Evolutionary conservation across 2,329 filamentous ascomycete species (phyloP).

Genomic region (Xylaria sp.): DNA sequence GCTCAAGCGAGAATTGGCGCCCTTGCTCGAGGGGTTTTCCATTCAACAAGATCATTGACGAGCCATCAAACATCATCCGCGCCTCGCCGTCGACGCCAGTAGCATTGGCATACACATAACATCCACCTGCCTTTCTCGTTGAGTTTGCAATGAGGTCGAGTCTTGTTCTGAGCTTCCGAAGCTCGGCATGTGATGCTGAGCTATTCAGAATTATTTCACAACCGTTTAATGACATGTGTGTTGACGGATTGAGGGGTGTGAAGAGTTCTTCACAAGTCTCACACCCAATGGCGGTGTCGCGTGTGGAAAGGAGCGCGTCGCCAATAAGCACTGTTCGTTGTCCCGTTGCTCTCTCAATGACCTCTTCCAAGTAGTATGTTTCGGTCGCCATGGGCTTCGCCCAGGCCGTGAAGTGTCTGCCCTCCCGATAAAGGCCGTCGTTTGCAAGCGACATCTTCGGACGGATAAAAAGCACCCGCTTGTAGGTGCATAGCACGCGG

Average conservation of each 20-base stretch:
- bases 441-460: not conserved
- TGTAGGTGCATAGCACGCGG: not conserved
- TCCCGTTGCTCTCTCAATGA: not conserved
- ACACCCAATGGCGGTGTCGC: not conserved
- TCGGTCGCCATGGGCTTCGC: not conserved
- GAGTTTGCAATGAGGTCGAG: slow-evolving; percentile 38
- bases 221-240: slow-evolving; percentile 31
- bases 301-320: not conserved
- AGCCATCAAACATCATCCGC: slow-evolving; percentile 4
- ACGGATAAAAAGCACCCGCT: not conserved
- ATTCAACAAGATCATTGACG: not conserved
- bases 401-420: not conserved
- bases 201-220: slow-evolving; percentile 30
- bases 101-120: slow-evolving; percentile 35
- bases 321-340: not conserved
- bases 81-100: slow-evolving; percentile 34
- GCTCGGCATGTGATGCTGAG: slow-evolving; percentile 33
- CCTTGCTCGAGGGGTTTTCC: slow-evolving; percentile 27
- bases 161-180: slow-evolving; percentile 34
- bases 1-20: slow-evolving; percentile 34
- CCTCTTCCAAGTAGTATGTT: not conserved
- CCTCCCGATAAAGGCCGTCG: not conserved
- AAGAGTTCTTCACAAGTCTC: slow-evolving; percentile 52
- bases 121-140: slow-evolving; percentile 35
- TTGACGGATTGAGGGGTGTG: slow-evolving; percentile 32